Conservation (phyloP, 768 basidiomycete species). For the Boletus rubescentipes region DNA sequence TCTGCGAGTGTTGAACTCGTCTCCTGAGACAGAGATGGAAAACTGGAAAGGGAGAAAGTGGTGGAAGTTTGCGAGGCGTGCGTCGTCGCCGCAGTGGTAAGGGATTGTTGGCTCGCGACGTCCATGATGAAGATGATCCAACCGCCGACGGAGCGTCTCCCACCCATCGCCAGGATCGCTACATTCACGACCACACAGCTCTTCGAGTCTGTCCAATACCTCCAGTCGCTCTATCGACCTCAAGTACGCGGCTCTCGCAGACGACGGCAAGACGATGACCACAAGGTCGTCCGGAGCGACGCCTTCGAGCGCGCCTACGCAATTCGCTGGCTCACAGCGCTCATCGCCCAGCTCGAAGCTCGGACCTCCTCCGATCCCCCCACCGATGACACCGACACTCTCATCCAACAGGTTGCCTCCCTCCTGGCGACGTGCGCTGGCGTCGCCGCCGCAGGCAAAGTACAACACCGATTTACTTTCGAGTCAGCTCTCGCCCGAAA, state of each 20-base stretch:
- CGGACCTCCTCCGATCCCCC: neutral
- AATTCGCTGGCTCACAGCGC: slow-evolving; percentile 70
- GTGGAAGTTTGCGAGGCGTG: slow-evolving; percentile 18
- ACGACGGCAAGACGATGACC: slow-evolving; percentile 16
- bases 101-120: slow-evolving; percentile 12
- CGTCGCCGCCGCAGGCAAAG: slow-evolving; percentile 56
- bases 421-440: slow-evolving; percentile 67
- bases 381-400: slow-evolving; percentile 27
- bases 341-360: slow-evolving; percentile 45
- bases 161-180: slow-evolving; percentile 48
- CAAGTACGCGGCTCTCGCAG: slow-evolving; percentile 59
- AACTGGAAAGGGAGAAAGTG: slow-evolving; percentile 21
- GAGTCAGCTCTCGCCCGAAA: slow-evolving; percentile 9
- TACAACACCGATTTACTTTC: slow-evolving; percentile 56
- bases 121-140: slow-evolving; percentile 11
- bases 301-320: slow-evolving; percentile 68
- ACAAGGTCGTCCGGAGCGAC: slow-evolving; percentile 46
- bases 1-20: slow-evolving; percentile 36
- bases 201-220: slow-evolving; percentile 45
- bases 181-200: slow-evolving; percentile 38
- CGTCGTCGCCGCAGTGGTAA: neutral
- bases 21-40: slow-evolving; percentile 28
- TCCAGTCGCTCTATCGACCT: slow-evolving; percentile 58
- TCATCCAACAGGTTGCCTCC: slow-evolving; percentile 56
- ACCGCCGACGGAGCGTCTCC: slow-evolving; percentile 55